Evolutionary conservation across 2,329 filamentous ascomycete genomes (phyloP), one percentile per base, ranked within the genome.

Genomic region (Fusarium sp.): DNA sequence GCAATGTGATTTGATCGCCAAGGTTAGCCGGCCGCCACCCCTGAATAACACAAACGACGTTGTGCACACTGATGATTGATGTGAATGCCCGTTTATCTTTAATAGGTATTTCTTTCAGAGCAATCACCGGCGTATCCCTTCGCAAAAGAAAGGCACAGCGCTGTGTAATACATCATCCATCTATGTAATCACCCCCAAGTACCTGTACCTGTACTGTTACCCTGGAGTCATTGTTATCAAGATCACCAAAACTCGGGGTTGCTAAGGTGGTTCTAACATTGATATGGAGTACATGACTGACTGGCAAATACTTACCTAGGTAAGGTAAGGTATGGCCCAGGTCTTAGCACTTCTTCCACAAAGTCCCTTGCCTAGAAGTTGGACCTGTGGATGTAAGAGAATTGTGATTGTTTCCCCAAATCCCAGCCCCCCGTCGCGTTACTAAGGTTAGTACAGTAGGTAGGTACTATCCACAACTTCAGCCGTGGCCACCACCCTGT

Each of bases 371-470:
- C 46, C 45, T 27, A 32, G 28, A 13, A 30, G 28, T 30, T 30
- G 28, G 28, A 34, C 32, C 32, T 32, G 10, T n/a, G 34, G 12
- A 60, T 47, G 54, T 63, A 70, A 69, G 59, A 34, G 67, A 63
- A 63, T 59, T 67, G 46, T 32, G 59, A 63, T 59, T 63, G 46
- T 37, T 50, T 47, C 40, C 50, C 59, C 45, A 72, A 72, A 68
- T 66, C 60, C 63, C 57, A 61, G 28, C n/a, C 47, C 8, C 40
- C 54, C 49, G 32, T 55, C 43, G 34, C 28, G 56, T 55, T 37
- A 37, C 34, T 53, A 30, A 30, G 28, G 28, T 28, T 28, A 6
- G 27, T 28, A 28, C 27, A 27, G 27, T 34, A 25, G 25, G 27
- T 34, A 34, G 11, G 4, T 54, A 49, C 66, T 59, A 34, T 63